Conservation (phyloP, 2,329 filamentous ascomycete species). For the Beauveria australis region DNA sequence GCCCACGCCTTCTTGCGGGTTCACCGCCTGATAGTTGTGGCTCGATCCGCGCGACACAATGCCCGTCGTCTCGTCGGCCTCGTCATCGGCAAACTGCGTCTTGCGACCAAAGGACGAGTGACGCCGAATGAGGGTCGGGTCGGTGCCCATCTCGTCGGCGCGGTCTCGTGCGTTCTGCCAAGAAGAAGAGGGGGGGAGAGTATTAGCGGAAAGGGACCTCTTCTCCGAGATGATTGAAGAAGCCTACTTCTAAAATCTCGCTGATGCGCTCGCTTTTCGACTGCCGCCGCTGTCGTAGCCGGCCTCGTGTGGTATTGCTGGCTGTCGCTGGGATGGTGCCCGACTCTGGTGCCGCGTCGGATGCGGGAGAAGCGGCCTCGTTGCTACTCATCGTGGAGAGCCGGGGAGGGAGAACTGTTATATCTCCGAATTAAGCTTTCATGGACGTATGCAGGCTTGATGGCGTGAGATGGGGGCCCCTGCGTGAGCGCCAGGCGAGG, state of each 20-base stretch:
- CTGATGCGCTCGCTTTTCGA: slow-evolving; percentile 34
- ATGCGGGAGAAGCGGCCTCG: not conserved
- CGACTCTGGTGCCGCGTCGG: not conserved
- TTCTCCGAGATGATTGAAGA: not conserved
- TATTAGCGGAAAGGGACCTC: not conserved
- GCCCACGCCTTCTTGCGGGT: slow-evolving; percentile 11
- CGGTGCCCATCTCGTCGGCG: slow-evolving; percentile 31
- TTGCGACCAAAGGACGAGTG: slow-evolving; percentile 13
- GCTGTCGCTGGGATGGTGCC: not conserved
- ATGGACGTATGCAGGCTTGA: not conserved
- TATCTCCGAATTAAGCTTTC: not conserved
- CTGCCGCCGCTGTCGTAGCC: slow-evolving; percentile 18
- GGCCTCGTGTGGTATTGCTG: slow-evolving; percentile 11
- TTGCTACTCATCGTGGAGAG: not conserved
- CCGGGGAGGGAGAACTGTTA: not conserved
- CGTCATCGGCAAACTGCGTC: slow-evolving; percentile 14
- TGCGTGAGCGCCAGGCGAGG: not conserved
- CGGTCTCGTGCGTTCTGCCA: slow-evolving; percentile 35
- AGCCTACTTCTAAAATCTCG: slow-evolving; percentile 38
- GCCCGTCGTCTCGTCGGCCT: slow-evolving; percentile 34
- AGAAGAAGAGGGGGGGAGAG: not conserved
- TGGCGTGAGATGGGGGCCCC: not conserved
- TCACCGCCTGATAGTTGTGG: slow-evolving; percentile 33
- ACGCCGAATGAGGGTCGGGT: slow-evolving; percentile 12
- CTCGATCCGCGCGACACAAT: slow-evolving; percentile 27